Evolutionary conservation across 2,329 filamentous ascomycete genomes (phyloP), one percentile per base, ranked within the genome.

Genomic region (Metarhizium brunneum): DNA sequence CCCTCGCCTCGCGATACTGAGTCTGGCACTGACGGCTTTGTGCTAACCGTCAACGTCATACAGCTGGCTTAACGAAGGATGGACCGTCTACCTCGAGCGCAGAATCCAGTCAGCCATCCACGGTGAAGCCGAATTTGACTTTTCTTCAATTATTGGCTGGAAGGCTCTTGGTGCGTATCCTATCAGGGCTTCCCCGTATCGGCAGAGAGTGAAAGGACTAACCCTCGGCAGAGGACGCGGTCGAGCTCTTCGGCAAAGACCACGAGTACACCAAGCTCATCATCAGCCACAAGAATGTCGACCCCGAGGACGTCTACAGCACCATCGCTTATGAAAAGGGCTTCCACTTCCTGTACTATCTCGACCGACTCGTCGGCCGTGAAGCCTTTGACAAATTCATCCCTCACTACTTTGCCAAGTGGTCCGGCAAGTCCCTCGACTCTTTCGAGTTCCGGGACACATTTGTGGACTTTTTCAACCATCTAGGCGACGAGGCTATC

Each of bases 141-240:
- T 99, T 71, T 95, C 89, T 8, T 86, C 92, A 60, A 95, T 97
- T 61, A 95, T 96, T 61, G 94, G 94, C 57, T 97, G 92, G 92
- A 94, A 95, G 68, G 82, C 86, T 2, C 82, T 96, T 18, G 81
- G 79, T 82, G 67, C 55, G 74, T 62, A 52, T 11, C 29, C 25
- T 8, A 14, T 29, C 20, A 29, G 30, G n/a, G 42, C 18, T 8
- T 8, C 42, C 6, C 40, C 42, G 42, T 20, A 13, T 40, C 11
- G 11, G 14, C 11, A 16, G 13, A 16, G 13, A 2, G 25, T 25
- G 25, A 25, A 5, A 16, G 45, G 52, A 4, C 16, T 59, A 30
- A 58, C 14, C 2, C 6, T 40, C 4, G 11, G 16, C 42, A 82
- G 82, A 87, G 72, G 91, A 96, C 65, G 83, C 89, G 6, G 84